Percentiles rank a stretch among this genome's conserved stretches.
Conservation (phyloP, 2,329 filamentous ascomycete genomes). For the Monosporascus sp. region DNA sequence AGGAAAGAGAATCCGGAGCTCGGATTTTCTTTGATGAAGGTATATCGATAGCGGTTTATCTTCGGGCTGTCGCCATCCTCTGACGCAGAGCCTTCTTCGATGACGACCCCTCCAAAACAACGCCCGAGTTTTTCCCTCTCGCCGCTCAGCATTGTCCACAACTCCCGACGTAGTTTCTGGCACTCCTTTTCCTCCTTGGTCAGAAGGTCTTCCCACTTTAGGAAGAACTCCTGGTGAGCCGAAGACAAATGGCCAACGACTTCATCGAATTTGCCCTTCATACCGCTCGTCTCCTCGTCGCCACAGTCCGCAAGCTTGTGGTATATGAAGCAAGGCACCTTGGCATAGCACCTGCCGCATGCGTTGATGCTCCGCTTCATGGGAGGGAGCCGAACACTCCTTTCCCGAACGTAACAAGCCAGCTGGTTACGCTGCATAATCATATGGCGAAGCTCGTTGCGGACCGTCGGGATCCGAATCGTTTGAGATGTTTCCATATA, state of each 20-base stretch:
- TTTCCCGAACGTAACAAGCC: slow-evolving; percentile 77
- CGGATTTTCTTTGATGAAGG: slow-evolving; percentile 66
- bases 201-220: slow-evolving; percentile 88
- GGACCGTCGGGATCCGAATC: slow-evolving; percentile 76
- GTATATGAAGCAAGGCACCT: slow-evolving; percentile 86
- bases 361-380: slow-evolving; percentile 80
- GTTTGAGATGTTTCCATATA: slow-evolving; percentile 91
- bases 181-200: slow-evolving; percentile 92
- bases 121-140: slow-evolving; percentile 85
- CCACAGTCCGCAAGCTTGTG: slow-evolving; percentile 87
- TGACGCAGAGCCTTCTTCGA: slow-evolving; percentile 69
- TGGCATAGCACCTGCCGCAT: slow-evolving; percentile 86
- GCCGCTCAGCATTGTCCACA: slow-evolving; percentile 92
- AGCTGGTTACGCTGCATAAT: slow-evolving; percentile 92
- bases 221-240: slow-evolving; percentile 75
- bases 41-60: slow-evolving; percentile 89
- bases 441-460: slow-evolving; percentile 90
- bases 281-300: slow-evolving; percentile 71
- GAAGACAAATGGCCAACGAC: slow-evolving; percentile 72
- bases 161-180: slow-evolving; percentile 78
- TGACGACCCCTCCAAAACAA: slow-evolving; percentile 83
- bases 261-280: slow-evolving; percentile 77
- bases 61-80: slow-evolving; percentile 68
- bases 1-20: slow-evolving; percentile 70
- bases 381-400: slow-evolving; percentile 71